Conservation (phyloP, 2,329 filamentous ascomycete species). For the Alternaria panax region DNA sequence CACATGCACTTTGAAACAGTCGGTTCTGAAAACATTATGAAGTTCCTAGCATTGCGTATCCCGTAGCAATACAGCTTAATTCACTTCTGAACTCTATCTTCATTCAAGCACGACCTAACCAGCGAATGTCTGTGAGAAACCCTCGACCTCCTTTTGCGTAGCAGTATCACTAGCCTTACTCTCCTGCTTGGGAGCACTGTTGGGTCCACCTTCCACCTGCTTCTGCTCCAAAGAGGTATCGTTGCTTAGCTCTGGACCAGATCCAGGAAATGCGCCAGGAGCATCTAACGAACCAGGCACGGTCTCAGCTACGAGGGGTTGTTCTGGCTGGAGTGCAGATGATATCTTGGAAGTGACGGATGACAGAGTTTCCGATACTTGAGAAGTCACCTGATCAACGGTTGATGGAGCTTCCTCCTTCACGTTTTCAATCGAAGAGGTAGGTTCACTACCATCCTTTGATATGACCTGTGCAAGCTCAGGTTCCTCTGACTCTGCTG, state of each 20-base stretch:
- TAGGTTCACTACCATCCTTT: slow-evolving; percentile 12
- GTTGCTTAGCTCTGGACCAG: slow-evolving; percentile 15
- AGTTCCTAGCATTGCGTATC: neutral
- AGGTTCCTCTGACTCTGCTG: slow-evolving; percentile 17
- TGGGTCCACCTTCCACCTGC: slow-evolving; percentile 1
- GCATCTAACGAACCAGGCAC: slow-evolving; percentile 25
- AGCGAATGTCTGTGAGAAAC: slow-evolving; percentile 14
- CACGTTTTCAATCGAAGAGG: slow-evolving; percentile 5
- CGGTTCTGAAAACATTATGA: neutral
- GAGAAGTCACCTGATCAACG: slow-evolving; percentile 8
- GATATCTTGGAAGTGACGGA: slow-evolving; percentile 8
- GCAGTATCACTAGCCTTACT: slow-evolving; percentile 12
- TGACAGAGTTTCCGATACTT: slow-evolving; percentile 3
- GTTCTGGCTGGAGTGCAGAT: slow-evolving; percentile 10
- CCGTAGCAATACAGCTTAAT: neutral
- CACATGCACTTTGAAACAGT: neutral
- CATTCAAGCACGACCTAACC: neutral
- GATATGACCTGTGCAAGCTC: slow-evolving; percentile 9
- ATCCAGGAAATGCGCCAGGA: slow-evolving; percentile 31
- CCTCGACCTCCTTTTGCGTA: slow-evolving; percentile 9
- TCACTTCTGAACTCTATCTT: neutral
- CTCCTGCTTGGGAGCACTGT: neutral
- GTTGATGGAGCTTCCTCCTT: neutral
- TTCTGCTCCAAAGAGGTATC: slow-evolving; percentile 17
- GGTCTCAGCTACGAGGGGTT: slow-evolving; percentile 21